phyloP scores from a whole-genome alignment of 306 rosid species.

The Canavalia ensiformis region DNA sequence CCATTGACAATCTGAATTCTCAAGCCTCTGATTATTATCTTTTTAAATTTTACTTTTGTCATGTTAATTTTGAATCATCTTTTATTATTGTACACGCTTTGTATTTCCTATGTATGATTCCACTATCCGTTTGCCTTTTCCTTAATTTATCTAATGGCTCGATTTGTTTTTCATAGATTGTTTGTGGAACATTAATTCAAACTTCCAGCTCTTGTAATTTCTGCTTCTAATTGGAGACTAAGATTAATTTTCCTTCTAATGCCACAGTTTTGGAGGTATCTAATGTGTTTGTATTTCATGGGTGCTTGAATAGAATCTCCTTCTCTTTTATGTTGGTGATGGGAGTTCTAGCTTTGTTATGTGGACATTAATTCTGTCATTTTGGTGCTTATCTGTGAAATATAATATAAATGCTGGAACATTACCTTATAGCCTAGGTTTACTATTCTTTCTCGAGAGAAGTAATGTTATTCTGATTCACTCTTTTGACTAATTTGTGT shows the following conservation, averaged over 20 bases:
- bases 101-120: neutral
- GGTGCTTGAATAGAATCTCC: constrained; percentile 32
- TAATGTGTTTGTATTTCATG: constrained; percentile 12
- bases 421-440: constrained; percentile 33
- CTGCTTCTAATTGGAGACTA: neutral
- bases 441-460: constrained; percentile 18
- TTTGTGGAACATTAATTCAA: too few relatives aligned
- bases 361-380: neutral
- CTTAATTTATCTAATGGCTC: too few relatives aligned
- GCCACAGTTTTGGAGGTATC: constrained; percentile 12
- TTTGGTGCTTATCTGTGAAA: constrained; percentile 18
- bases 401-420: constrained; percentile 11
- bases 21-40: neutral
- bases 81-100: neutral
- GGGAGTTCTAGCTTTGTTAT: constrained; percentile 16
- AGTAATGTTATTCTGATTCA: constrained; percentile 23
- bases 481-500: constrained; percentile 39
- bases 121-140: neutral
- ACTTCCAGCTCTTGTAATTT: too few relatives aligned
- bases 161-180: too few relatives aligned
- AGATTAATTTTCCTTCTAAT: constrained; percentile 18
- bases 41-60: neutral
- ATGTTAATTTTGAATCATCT: neutral
- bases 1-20: constrained; percentile 7
- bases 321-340: neutral